Percentiles rank a stretch among this genome's conserved stretches.
Conservation (phyloP, 1,139 yeast species). For the Lodderomyces metapsilosis region DNA sequence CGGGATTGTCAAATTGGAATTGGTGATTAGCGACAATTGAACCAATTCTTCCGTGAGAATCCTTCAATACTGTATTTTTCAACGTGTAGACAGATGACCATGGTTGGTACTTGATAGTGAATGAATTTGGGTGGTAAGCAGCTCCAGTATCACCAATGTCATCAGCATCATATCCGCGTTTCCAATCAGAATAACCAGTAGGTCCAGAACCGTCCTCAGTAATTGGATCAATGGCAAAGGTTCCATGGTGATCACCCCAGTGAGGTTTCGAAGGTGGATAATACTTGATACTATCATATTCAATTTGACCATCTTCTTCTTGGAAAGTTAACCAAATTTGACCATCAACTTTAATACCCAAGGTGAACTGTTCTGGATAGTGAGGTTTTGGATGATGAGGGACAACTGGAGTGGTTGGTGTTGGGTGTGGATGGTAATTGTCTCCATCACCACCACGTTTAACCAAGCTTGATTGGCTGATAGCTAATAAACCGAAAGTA, state of each 20-base stretch:
- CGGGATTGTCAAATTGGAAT: slow-evolving; percentile 51
- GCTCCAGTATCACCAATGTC: neutral
- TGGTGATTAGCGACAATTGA: slow-evolving; percentile 47
- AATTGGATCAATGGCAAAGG: neutral
- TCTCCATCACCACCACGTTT: slow-evolving; percentile 4
- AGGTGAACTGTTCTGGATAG: slow-evolving; percentile 7
- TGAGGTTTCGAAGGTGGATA: neutral
- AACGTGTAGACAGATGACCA: slow-evolving; percentile 36
- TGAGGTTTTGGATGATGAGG: neutral
- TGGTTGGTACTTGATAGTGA: neutral
- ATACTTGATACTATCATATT: slow-evolving; percentile 2
- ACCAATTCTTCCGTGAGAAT: slow-evolving; percentile 37
- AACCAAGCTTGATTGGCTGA: neutral
- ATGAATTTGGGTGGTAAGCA: neutral
- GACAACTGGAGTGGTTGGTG: neutral
- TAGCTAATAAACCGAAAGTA: slow-evolving; percentile 3
- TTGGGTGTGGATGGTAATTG: neutral
- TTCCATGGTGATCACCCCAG: neutral
- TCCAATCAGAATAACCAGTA: slow-evolving; percentile 2
- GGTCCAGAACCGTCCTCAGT: neutral
- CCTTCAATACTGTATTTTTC: slow-evolving; percentile 42
- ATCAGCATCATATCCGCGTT: slow-evolving; percentile 2
- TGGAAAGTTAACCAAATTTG: slow-evolving; percentile 6
- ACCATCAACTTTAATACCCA: slow-evolving; percentile 9
- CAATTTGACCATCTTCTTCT: slow-evolving; percentile 10